A percentile compares a stretch with the other conserved stretches of the same genome.
These are phyloP conservation scores for Buxus sempervirens DNA, from an alignment of 164 flowering plant species.

Conservation along the genomic window DNA sequence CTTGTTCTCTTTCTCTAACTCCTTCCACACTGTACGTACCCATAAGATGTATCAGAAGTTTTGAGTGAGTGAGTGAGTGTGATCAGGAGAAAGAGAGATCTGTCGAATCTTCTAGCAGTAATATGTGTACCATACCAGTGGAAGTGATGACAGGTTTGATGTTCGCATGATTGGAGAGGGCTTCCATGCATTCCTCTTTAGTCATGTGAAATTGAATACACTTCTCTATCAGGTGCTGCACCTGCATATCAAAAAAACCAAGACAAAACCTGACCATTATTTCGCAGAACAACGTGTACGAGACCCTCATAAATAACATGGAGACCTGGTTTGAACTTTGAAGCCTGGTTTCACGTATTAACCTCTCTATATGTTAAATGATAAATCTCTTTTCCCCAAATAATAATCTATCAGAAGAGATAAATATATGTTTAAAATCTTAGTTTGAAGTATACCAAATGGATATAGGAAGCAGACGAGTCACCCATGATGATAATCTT, in stretches of 20 bases:
- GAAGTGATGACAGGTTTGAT: slow-evolving; percentile 78
- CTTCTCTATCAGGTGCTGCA: slow-evolving; percentile 86
- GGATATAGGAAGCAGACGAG: slow-evolving; percentile 49
- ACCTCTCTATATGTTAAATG: too few species aligned
- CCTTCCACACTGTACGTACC: slow-evolving; percentile 75
- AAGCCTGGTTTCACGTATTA: too few species aligned
- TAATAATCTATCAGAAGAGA: background rate
- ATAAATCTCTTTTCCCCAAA: too few species aligned
- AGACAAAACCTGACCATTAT: too few species aligned
- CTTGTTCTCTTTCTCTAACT: slow-evolving; percentile 86
- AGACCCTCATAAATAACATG: too few species aligned
- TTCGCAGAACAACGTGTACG: too few species aligned
- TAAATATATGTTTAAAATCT: background rate
- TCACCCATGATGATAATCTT: slow-evolving; percentile 31
- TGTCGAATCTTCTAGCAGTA: too few species aligned
- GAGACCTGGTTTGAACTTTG: too few species aligned
- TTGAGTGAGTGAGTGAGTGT: too few species aligned
- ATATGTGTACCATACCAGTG: too few species aligned
- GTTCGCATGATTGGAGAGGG: slow-evolving; percentile 78
- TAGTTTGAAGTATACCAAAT: slow-evolving; percentile 27
- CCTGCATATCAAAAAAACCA: slow-evolving; percentile 33
- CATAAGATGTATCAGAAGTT: too few species aligned
- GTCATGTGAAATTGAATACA: slow-evolving; percentile 76
- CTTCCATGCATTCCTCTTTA: slow-evolving; percentile 85
- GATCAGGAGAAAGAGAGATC: too few species aligned